phyloP scores from a whole-genome alignment of 2,329 filamentous ascomycete genomes.

The Trichoderma atrobrunneum region DNA sequence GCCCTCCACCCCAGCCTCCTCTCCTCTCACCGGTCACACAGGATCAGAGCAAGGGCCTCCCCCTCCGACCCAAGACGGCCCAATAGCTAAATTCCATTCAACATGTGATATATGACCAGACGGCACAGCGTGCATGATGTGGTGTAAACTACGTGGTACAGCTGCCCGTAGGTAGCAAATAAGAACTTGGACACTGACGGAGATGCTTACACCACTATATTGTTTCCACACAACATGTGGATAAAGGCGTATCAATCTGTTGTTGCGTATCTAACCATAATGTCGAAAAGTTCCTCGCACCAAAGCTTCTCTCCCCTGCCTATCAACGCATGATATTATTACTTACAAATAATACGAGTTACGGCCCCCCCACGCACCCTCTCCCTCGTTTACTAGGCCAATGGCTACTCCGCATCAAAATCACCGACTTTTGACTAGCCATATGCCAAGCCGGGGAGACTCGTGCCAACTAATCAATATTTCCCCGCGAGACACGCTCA shows the following conservation, averaged over 20 bases:
- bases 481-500: not conserved
- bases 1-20: not conserved
- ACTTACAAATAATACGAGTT: not conserved
- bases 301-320: not conserved
- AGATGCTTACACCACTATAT: not conserved
- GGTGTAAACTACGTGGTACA: not conserved
- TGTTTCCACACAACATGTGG: not conserved
- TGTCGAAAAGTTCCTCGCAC: not conserved
- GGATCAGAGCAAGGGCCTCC: not conserved
- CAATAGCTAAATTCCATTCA: not conserved
- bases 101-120: not conserved
- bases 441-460: not conserved
- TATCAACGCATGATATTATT: not conserved
- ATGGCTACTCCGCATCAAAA: not conserved
- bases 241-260: not conserved
- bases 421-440: not conserved
- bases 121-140: not conserved
- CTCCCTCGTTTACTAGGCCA: not conserved
- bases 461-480: not conserved
- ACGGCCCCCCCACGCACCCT: not conserved
- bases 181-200: not conserved
- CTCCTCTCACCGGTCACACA: slow-evolving; percentile 5
- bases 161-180: not conserved
- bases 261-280: not conserved
- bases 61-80: not conserved